phyloP scores from a whole-genome alignment of 169 alveolate species.

The Plasmodium reichenowi region DNA sequence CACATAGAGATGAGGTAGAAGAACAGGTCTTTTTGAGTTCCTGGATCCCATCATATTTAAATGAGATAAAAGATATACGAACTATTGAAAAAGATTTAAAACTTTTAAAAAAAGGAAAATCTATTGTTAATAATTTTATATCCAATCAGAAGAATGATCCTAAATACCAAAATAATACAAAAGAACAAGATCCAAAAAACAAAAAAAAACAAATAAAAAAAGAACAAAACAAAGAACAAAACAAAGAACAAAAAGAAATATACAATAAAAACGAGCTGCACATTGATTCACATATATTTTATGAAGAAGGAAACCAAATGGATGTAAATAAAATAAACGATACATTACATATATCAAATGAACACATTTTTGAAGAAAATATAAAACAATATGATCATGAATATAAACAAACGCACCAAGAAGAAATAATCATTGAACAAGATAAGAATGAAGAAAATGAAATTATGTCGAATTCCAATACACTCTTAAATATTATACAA shows the following conservation, averaged over 20 bases:
- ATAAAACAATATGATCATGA: neutral
- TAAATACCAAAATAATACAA: neutral
- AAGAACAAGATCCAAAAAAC: slow-evolving; percentile 1
- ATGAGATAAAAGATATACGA: slow-evolving; percentile 82
- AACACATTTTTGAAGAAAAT: no score
- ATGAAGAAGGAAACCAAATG: neutral
- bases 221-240: no score
- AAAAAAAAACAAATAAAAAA: slow-evolving; percentile 7
- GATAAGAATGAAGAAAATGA: slow-evolving; percentile 7
- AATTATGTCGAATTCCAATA: no score
- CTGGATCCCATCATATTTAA: slow-evolving; percentile 86
- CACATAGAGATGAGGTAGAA: slow-evolving; percentile 52
- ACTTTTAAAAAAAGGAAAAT: slow-evolving; percentile 72
- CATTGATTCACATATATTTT: no score
- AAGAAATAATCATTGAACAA: neutral
- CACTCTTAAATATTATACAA: neutral
- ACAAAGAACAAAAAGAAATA: neutral
- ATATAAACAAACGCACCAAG: neutral
- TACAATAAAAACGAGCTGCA: neutral
- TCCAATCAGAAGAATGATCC: slow-evolving; percentile 20
- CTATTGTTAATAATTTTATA: slow-evolving; percentile 74
- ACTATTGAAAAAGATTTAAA: slow-evolving; percentile 81
- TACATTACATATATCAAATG: neutral
- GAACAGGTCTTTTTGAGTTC: slow-evolving; percentile 83
- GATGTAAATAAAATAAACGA: slow-evolving; percentile 3